Evolutionary conservation across 2,329 filamentous ascomycete species (phyloP).

Genomic region (Graphilbum ipis-grandicollis): DNA sequence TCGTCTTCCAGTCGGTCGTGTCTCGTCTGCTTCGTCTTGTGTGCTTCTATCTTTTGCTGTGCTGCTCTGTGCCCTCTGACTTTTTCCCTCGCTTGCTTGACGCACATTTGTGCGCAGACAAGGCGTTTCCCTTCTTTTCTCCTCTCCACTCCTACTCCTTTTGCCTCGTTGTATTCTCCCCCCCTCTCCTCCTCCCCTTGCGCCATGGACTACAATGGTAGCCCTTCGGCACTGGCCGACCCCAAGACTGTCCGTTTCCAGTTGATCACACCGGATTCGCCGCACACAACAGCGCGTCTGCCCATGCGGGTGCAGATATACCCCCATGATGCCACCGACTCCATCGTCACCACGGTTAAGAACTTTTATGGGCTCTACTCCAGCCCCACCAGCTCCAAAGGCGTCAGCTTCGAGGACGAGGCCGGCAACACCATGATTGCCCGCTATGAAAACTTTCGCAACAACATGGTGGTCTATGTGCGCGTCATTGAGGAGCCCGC

Average conservation of each 20-base stretch:
- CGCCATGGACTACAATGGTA: neutral
- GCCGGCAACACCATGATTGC: slow-evolving; percentile 83
- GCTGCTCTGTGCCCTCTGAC: neutral
- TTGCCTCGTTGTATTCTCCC: neutral
- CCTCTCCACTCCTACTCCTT: neutral
- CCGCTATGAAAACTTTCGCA: slow-evolving; percentile 84
- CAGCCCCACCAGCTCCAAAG: slow-evolving; percentile 47
- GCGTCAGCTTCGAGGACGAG: slow-evolving; percentile 89
- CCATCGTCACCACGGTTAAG: slow-evolving; percentile 94
- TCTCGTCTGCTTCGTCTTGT: neutral
- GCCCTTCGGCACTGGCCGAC: slow-evolving; percentile 15
- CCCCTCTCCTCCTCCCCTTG: neutral
- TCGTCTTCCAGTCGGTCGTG: neutral
- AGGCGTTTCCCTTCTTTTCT: too few species aligned
- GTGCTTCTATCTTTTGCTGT: neutral
- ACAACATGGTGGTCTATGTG: slow-evolving; percentile 88
- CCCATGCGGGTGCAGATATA: slow-evolving; percentile 85
- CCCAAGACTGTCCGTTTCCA: slow-evolving; percentile 69
- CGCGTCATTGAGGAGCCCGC: slow-evolving; percentile 54
- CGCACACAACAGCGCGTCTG: slow-evolving; percentile 54
- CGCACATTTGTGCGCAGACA: too few species aligned
- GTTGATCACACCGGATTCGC: slow-evolving; percentile 50
- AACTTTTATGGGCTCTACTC: slow-evolving; percentile 97
- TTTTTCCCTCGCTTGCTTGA: neutral
- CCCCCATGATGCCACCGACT: slow-evolving; percentile 90